These are phyloP conservation scores for Aspergillus hortae DNA, from an alignment of 2,329 filamentous ascomycete species.

Conservation along the genomic window DNA sequence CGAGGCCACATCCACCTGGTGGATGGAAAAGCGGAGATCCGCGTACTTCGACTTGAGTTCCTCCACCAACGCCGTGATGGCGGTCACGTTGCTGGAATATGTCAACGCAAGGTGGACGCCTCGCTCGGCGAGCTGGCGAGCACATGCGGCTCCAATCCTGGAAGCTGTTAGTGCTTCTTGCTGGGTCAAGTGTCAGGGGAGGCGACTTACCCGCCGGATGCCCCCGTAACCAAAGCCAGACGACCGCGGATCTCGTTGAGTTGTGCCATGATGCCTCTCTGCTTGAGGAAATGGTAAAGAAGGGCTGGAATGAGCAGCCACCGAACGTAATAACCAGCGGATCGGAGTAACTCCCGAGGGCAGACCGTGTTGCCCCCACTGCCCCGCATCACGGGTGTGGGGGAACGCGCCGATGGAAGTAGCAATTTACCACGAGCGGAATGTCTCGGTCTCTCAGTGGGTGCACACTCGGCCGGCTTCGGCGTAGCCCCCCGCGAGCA, in stretches of 20 bases:
- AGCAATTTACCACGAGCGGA: background rate
- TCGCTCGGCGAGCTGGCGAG: constrained; percentile 51
- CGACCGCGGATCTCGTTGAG: constrained; percentile 50
- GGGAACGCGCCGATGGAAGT: background rate
- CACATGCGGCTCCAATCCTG: constrained; percentile 61
- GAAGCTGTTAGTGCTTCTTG: constrained; percentile 5
- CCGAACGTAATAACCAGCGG: constrained; percentile 3
- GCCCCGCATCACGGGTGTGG: constrained; percentile 20
- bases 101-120: constrained; percentile 58
- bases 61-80: constrained; percentile 45
- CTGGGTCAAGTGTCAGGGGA: background rate
- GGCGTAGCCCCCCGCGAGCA: background rate
- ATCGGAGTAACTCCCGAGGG: constrained; percentile 25
- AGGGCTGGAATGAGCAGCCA: background rate
- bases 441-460: no score
- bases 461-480: constrained; percentile 6
- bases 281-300: background rate
- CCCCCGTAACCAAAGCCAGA: constrained; percentile 58
- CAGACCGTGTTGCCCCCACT: constrained; percentile 14
- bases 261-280: constrained; percentile 13
- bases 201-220: constrained; percentile 55
- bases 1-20: constrained; percentile 57
- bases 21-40: constrained; percentile 47
- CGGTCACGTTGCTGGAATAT: constrained; percentile 51
- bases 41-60: constrained; percentile 37